These are phyloP conservation scores for Picochlorum sp. DNA, from an alignment of 139 green algal species.

Conservation along the genomic window DNA sequence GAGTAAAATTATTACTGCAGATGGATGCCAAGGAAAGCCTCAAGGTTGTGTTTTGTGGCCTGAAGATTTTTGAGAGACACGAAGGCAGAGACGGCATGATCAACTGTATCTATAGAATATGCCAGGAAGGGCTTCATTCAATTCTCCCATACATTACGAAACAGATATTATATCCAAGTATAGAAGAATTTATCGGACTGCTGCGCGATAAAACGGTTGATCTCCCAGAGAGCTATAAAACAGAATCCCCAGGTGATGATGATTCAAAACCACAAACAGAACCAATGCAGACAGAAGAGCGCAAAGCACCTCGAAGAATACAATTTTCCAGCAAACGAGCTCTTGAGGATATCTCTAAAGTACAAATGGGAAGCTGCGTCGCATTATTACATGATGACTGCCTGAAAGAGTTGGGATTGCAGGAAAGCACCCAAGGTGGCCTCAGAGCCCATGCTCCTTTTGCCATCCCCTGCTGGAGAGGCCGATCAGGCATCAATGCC, in stretches of 20 bases:
- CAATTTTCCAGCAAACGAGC: neutral
- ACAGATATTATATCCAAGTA: conserved; percentile 44
- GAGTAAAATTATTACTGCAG: conserved; percentile 52
- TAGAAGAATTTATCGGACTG: conserved; percentile 48
- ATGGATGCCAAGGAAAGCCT: conserved; percentile 59
- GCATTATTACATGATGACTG: conserved; percentile 35
- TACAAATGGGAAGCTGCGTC: conserved; percentile 38
- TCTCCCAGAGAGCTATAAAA: conserved; percentile 6
- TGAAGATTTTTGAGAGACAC: conserved; percentile 92
- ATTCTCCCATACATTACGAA: conserved; percentile 70
- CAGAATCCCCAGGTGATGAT: conserved; percentile 9
- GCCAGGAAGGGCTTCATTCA: conserved; percentile 78
- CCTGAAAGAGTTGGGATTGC: conserved; percentile 17
- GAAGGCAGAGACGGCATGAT: conserved; percentile 35
- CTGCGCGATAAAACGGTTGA: conserved; percentile 33
- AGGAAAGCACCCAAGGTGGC: conserved; percentile 19
- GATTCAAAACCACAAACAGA: conserved; percentile 3
- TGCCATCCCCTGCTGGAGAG: conserved; percentile 72
- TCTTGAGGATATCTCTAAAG: no score
- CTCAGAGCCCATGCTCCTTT: conserved; percentile 53
- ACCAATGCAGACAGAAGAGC: neutral
- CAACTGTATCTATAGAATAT: conserved; percentile 71
- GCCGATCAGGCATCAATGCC: conserved; percentile 54
- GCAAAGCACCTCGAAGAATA: neutral
- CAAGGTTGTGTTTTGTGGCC: conserved; percentile 63